Evolutionary conservation across 108 stramenopile genomes (phyloP).

Genomic region (Nannochloropsis salina): DNA sequence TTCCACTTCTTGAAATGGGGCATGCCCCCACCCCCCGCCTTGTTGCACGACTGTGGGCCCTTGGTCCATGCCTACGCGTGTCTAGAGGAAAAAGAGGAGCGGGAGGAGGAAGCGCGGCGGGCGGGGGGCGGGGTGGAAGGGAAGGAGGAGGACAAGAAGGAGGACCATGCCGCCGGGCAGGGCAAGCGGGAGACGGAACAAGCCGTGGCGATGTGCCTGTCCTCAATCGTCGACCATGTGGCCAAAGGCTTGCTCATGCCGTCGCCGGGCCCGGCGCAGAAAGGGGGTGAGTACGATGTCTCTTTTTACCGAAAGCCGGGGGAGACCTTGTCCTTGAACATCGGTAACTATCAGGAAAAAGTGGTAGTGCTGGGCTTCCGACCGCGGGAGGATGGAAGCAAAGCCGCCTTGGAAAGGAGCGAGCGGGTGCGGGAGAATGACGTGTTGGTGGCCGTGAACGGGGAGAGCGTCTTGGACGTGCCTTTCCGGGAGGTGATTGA

Average conservation of each 20-base stretch:
- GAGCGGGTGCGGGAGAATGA: not conserved
- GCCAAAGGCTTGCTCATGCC: not conserved
- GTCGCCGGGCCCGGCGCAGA: not conserved
- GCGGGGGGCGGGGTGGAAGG: not conserved
- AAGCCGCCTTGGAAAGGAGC: not conserved
- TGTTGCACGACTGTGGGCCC: conserved; percentile 34
- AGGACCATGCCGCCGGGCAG: not conserved
- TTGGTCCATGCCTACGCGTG: not conserved
- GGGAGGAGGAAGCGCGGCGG: conserved; percentile 5
- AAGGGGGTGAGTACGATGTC: not conserved
- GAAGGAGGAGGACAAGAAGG: not conserved
- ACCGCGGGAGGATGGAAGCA: not conserved
- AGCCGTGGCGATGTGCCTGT: not conserved
- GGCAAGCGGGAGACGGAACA: not conserved
- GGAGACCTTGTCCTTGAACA: not conserved
- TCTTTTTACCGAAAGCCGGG: conserved; percentile 9
- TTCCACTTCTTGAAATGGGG: conserved; percentile 51
- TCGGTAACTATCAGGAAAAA: not conserved
- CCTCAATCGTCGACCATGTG: not conserved
- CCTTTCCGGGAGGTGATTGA: conserved; percentile 8
- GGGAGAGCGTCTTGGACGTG: not conserved
- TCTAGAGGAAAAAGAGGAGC: conserved; percentile 20
- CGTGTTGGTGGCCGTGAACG: conserved; percentile 14
- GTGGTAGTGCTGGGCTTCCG: not conserved
- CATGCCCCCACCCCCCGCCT: conserved; percentile 19